Evolutionary conservation across 1,139 yeast genomes (phyloP).

Genomic region (Protomyces macrosporus): DNA sequence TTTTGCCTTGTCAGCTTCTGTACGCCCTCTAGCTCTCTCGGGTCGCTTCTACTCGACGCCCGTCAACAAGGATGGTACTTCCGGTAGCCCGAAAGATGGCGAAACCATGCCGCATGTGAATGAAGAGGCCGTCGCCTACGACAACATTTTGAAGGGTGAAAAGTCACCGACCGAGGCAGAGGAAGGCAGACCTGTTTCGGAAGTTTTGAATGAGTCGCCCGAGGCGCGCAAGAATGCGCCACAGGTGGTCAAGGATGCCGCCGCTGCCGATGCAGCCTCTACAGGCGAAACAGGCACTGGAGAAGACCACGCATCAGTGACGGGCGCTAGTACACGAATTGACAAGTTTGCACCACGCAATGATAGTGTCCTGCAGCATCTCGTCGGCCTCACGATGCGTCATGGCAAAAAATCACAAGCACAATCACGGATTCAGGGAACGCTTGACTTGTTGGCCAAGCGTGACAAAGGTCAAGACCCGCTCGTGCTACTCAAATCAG

Average conservation of each 20-base stretch:
- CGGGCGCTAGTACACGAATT: conserved; percentile 21
- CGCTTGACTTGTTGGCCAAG: conserved; percentile 51
- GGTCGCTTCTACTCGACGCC: background rate
- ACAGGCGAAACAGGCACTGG: background rate
- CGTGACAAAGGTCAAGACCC: conserved; percentile 66
- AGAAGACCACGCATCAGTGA: background rate
- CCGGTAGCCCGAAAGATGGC: conserved; percentile 15
- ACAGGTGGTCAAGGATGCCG: conserved; percentile 30
- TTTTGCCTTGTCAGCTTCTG: background rate
- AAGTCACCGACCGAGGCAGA: conserved; percentile 30
- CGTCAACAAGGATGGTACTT: conserved; percentile 3
- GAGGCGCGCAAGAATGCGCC: conserved; percentile 30
- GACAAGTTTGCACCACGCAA: conserved; percentile 38
- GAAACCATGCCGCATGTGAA: conserved; percentile 24
- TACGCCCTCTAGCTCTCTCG: background rate
- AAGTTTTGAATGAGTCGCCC: conserved; percentile 30
- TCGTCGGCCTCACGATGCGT: conserved; percentile 85
- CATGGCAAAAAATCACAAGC: conserved; percentile 86
- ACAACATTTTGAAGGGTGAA: conserved; percentile 25
- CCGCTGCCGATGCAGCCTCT: background rate
- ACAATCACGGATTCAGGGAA: conserved; percentile 63
- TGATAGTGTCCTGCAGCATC: conserved; percentile 69
- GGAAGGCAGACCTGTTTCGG: conserved; percentile 32
- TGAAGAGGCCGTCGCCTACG: conserved; percentile 26
- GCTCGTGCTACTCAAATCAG: conserved; percentile 62